Percentiles rank a stretch among this genome's conserved stretches.
Conservation (phyloP, 805 yeast genomes). For the Ogataea trehaloabstinens region DNA sequence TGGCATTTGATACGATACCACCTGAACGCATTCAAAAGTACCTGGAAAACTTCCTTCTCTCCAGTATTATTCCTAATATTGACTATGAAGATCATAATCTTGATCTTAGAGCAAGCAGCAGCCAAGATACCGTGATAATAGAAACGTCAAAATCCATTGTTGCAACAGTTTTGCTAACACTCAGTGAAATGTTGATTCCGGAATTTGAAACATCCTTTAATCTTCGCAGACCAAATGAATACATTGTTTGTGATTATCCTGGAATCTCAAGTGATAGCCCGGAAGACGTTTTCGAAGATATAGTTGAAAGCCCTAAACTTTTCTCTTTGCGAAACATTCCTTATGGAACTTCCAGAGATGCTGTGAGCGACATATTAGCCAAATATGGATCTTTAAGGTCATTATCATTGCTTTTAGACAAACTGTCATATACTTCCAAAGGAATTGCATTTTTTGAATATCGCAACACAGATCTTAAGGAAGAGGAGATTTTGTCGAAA, state of each 20-base stretch:
- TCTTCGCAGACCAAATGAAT: constrained; percentile 46
- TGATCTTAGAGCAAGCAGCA: constrained; percentile 27
- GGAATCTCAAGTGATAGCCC: constrained; percentile 49
- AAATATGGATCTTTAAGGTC: constrained; percentile 39
- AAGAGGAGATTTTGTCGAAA: constrained; percentile 29
- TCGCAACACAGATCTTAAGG: constrained; percentile 9
- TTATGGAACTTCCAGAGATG: constrained; percentile 39
- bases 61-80: constrained; percentile 42
- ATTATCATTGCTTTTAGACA: constrained; percentile 45
- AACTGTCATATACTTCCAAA: constrained; percentile 46
- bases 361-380: constrained; percentile 39
- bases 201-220: constrained; percentile 31
- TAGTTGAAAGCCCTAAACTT: constrained; percentile 30
- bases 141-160: constrained; percentile 49
- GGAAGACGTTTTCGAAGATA: constrained; percentile 33
- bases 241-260: constrained; percentile 40
- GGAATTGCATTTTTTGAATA: constrained; percentile 61
- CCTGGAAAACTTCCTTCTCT: constrained; percentile 43
- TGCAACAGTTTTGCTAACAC: constrained; percentile 54
- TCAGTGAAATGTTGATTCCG: constrained; percentile 36
- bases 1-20: constrained; percentile 14
- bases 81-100: constrained; percentile 29
- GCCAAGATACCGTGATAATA: constrained; percentile 41
- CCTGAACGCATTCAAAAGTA: constrained; percentile 40
- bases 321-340: constrained; percentile 42